A percentile compares a stretch with the other conserved stretches of the same genome.
phyloP scores from a whole-genome alignment of 139 green algal species.

The Penium margaritaceum region DNA sequence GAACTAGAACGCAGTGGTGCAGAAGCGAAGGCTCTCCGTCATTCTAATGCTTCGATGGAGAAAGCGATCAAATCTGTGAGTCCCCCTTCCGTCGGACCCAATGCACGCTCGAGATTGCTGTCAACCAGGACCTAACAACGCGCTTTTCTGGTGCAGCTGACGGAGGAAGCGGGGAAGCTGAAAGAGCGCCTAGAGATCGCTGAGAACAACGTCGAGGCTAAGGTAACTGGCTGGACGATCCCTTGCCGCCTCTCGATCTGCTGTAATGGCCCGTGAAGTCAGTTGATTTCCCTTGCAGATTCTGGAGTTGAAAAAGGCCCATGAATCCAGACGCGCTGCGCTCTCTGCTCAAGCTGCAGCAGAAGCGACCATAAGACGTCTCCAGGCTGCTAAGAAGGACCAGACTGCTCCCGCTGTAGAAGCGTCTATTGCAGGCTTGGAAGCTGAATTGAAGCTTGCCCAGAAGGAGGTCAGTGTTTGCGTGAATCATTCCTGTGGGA shows the following conservation, averaged over 20 bases:
- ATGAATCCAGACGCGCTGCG: slow-evolving; percentile 11
- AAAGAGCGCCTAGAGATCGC: slow-evolving; percentile 10
- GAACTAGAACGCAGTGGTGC: too few relatives aligned
- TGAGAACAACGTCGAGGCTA: slow-evolving; percentile 13
- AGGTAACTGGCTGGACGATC: slow-evolving; percentile 10
- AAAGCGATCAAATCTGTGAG: slow-evolving; percentile 12
- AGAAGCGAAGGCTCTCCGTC: slow-evolving; percentile 15
- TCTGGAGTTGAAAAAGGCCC: slow-evolving; percentile 30
- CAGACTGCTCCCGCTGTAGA: background rate
- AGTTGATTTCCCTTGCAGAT: slow-evolving; percentile 8
- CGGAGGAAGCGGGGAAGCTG: slow-evolving; percentile 13
- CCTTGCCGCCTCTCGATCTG: background rate
- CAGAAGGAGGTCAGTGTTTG: slow-evolving; percentile 27
- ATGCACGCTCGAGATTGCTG: background rate
- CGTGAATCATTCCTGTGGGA: too few relatives aligned
- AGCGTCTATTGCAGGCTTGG: slow-evolving; percentile 17
- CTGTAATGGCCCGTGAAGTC: background rate
- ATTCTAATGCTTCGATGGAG: slow-evolving; percentile 8
- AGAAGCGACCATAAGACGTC: slow-evolving; percentile 24
- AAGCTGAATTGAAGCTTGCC: slow-evolving; percentile 28
- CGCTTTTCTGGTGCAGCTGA: slow-evolving; percentile 13
- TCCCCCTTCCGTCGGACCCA: background rate
- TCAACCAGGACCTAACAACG: background rate
- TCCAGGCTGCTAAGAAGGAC: slow-evolving; percentile 29
- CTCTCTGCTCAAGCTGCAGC: slow-evolving; percentile 22